Evolutionary conservation across 176 grass and related monocot species (phyloP).

Genomic region (Poa annua): DNA sequence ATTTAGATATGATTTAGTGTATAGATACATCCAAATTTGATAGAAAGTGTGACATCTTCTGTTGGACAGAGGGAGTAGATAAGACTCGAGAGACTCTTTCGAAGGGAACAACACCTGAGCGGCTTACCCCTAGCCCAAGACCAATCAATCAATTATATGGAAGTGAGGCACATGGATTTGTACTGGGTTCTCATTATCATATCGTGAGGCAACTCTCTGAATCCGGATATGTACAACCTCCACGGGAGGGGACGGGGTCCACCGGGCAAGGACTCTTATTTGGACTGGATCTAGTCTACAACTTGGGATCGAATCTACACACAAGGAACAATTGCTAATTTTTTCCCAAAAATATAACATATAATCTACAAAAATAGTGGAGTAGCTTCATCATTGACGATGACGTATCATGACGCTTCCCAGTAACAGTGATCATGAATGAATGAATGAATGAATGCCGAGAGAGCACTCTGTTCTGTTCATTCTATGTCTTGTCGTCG

Average conservation of each 20-base stretch:
- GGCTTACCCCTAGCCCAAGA: slow-evolving; percentile 27
- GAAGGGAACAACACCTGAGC: slow-evolving; percentile 28
- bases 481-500: slow-evolving; percentile 56
- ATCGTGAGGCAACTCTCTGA: slow-evolving; percentile 36
- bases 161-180: slow-evolving; percentile 48
- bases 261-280: slow-evolving; percentile 53
- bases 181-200: slow-evolving; percentile 48
- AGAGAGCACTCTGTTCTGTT: not conserved
- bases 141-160: slow-evolving; percentile 35
- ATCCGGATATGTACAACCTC: slow-evolving; percentile 49
- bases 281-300: slow-evolving; percentile 50
- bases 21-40: no score
- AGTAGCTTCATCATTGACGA: not conserved
- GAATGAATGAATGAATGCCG: slow-evolving; percentile 24
- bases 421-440: not conserved
- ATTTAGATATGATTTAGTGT: no score
- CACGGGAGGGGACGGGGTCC: slow-evolving; percentile 25
- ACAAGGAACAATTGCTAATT: slow-evolving; percentile 34
- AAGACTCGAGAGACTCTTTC: not conserved
- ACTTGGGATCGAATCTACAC: slow-evolving; percentile 41
- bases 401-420: not conserved
- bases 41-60: no score
- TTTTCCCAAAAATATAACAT: slow-evolving; percentile 17
- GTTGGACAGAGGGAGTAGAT: no score
- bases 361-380: slow-evolving; percentile 53